Base-by-base conservation (phyloP, 139 green algal species). In the Volvox africanus region DNA sequence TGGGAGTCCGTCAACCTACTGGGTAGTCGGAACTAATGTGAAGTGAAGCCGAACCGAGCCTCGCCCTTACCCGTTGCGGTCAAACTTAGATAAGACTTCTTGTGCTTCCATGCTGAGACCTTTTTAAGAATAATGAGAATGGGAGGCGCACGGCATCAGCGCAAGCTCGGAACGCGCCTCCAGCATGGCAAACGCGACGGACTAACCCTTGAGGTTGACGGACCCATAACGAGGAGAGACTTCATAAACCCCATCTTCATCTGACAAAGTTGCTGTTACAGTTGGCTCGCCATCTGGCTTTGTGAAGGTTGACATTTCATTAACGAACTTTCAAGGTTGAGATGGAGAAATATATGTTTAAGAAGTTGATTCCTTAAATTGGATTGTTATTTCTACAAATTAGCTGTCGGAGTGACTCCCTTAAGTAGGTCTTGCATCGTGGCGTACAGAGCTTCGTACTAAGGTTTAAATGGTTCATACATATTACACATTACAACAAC, bases 31-130 rank as follows among this genome's bases (percentile, higher is more conserved):
- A 75, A 26, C 71, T 79, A 79, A n/a, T 20, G 28, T 79, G 71
- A 33, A 35, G 71, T 36, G 20, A 35, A 79, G 26, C 71, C 71
- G 71, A 79, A 79, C 71, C 71, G 71, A 36, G 71, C 71, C 71
- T 79, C 24, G 18, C 14, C 16, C 78, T 67, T 44, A 86, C 80
- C 80, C 80, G 28, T 86, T 71, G 28, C 80, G 80, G 80, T 86
- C 80, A 55, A 86, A 86, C 80, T 86, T 86, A 11, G 26, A n/a
- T 1, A 86, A 30, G 9, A 86, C 80, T 19, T 1, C 14, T 37
- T 44, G 80, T 26, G 80, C 28, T 24, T 71, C 50, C 50, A 73
- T n/a, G 11, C 28, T 71, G 14, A 86, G 35, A 26, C 17, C 80
- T 86, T 50, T 24, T n/a, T 26, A 82, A 20, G 76, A 20, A 32